Evolutionary conservation across 495 filamentous ascomycete species (phyloP).

Genomic region (Hypoxylon fragiforme): DNA sequence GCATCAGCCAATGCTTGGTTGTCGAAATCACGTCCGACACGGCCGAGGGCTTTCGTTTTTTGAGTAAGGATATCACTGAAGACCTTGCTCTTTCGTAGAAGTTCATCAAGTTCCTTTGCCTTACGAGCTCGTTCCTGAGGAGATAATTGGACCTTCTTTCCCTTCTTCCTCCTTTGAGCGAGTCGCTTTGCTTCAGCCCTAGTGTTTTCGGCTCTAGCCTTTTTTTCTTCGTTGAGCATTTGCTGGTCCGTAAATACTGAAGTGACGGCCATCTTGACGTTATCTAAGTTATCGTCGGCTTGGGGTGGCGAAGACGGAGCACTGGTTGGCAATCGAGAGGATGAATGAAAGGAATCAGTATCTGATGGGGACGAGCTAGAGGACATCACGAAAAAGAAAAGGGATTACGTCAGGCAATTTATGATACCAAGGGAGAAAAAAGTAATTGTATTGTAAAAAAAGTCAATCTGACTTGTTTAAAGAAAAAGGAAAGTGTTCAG

Average conservation of each 20-base stretch:
- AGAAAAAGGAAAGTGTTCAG: conserved; percentile 4
- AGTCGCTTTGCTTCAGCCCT: conserved; percentile 51
- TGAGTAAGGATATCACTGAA: conserved; percentile 59
- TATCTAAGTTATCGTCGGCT: conserved; percentile 8
- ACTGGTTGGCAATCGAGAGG: conserved; percentile 44
- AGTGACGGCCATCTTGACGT: conserved; percentile 39
- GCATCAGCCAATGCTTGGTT: conserved; percentile 70
- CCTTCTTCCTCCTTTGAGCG: conserved; percentile 48
- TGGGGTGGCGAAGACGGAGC: conserved; percentile 49
- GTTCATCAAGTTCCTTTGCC: conserved; percentile 53
- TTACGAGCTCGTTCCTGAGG: conserved; percentile 56
- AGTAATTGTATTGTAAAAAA: neutral
- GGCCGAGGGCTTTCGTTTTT: conserved; percentile 58
- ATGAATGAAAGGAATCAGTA: conserved; percentile 34
- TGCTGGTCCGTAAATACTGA: conserved; percentile 35
- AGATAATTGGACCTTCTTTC: conserved; percentile 46
- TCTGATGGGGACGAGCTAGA: conserved; percentile 37
- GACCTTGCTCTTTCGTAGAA: conserved; percentile 50
- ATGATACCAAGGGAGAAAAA: neutral
- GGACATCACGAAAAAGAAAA: conserved; percentile 25
- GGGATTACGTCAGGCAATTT: neutral
- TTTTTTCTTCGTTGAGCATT: conserved; percentile 46
- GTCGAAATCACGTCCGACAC: conserved; percentile 56
- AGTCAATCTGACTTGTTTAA: neutral
- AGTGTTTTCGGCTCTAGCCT: conserved; percentile 54